Evolutionary conservation across 495 filamentous ascomycete species (phyloP).

Genomic region (Pyronema domesticum): DNA sequence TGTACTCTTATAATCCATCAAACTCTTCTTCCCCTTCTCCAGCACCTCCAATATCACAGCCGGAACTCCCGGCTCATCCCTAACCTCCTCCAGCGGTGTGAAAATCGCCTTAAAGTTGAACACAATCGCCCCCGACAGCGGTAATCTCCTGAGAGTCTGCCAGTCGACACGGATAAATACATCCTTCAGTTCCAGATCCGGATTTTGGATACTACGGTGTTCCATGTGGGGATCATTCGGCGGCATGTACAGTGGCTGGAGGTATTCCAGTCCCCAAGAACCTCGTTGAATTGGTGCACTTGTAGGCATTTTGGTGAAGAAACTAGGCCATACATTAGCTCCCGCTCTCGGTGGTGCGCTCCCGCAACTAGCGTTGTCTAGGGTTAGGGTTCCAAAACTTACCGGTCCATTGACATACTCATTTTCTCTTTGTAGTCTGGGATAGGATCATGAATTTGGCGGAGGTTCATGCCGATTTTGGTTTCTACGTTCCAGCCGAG

Average conservation of each 20-base stretch:
- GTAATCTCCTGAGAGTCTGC: slow-evolving; percentile 74
- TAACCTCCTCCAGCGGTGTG: slow-evolving; percentile 54
- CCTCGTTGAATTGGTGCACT: slow-evolving; percentile 67
- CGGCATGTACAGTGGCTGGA: slow-evolving; percentile 60
- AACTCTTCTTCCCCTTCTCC: slow-evolving; percentile 48
- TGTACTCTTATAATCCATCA: slow-evolving; percentile 76
- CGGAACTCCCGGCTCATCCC: slow-evolving; percentile 59
- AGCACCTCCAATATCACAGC: slow-evolving; percentile 48
- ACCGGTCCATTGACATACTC: slow-evolving; percentile 75
- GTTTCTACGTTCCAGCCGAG: slow-evolving; percentile 64
- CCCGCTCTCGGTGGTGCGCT: too few species aligned
- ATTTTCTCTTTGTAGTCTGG: slow-evolving; percentile 88
- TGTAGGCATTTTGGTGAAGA: slow-evolving; percentile 61
- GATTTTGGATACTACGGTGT: slow-evolving; percentile 38
- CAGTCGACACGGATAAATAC: slow-evolving; percentile 72
- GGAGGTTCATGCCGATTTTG: slow-evolving; percentile 56
- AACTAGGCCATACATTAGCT: slow-evolving; percentile 29
- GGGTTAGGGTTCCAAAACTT: slow-evolving; percentile 6
- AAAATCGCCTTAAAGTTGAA: slow-evolving; percentile 92
- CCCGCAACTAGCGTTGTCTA: too few species aligned
- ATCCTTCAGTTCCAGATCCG: slow-evolving; percentile 38
- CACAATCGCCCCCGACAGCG: slow-evolving; percentile 53
- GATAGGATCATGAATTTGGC: slow-evolving; percentile 59
- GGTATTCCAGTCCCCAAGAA: slow-evolving; percentile 74
- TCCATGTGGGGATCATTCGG: slow-evolving; percentile 51